Evolutionary conservation across 331 rosid genomes (phyloP).

Genomic region (Dryas integrifolia): DNA sequence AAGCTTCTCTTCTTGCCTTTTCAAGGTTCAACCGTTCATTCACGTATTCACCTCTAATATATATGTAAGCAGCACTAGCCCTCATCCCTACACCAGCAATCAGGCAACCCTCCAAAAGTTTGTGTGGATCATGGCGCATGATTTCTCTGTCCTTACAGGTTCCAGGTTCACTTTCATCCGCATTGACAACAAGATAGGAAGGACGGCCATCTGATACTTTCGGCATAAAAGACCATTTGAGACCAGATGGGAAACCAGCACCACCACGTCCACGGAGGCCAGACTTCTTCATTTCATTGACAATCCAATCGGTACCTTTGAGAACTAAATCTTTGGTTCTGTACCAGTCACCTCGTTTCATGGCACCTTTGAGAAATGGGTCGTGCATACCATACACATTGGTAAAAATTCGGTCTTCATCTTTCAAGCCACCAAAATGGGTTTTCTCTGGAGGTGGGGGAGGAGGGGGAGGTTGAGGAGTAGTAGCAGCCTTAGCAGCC

Average conservation of each 20-base stretch:
- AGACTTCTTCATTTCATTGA: conserved; percentile 90
- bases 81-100: conserved; percentile 99
- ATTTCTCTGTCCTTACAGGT: conserved; percentile 98
- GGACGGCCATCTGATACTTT: conserved; percentile 98
- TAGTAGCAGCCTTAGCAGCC: conserved; percentile 33
- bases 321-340: conserved; percentile 86
- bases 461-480: conserved; percentile 89
- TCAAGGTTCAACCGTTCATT: conserved; percentile 85
- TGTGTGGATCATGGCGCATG: conserved; percentile 97
- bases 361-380: conserved; percentile 96
- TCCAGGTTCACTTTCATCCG: conserved; percentile 99
- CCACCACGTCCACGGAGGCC: conserved; percentile 99
- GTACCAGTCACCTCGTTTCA: conserved; percentile 96
- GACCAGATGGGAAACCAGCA: conserved; percentile 99
- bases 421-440: conserved; percentile 95
- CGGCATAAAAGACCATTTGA: conserved; percentile 99
- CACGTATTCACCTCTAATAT: conserved; percentile 94
- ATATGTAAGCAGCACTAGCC: conserved; percentile 96
- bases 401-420: conserved; percentile 95
- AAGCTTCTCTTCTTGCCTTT: conserved; percentile 88
- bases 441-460: conserved; percentile 95
- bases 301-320: conserved; percentile 98
- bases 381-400: conserved; percentile 89
- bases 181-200: conserved; percentile 96
- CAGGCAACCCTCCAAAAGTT: conserved; percentile 88